Evolutionary conservation across 2,329 filamentous ascomycete genomes (phyloP).

Genomic region (Aspergillus sergii): DNA sequence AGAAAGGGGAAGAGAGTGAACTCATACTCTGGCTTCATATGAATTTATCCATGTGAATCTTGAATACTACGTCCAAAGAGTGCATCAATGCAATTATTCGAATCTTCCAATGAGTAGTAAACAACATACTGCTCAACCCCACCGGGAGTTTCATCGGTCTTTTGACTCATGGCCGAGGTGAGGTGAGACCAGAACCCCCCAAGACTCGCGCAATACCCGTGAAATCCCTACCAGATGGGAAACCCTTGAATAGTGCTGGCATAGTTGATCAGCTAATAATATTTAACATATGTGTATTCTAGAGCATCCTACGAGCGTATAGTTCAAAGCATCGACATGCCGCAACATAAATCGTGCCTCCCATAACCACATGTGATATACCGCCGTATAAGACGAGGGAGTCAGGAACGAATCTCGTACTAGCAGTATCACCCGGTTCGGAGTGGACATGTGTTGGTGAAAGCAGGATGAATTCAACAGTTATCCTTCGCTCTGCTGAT

Average conservation of each 20-base stretch:
- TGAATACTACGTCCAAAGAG: not conserved
- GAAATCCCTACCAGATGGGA: not conserved
- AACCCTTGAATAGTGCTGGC: not conserved
- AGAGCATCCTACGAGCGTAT: not conserved
- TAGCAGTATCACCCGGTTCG: not conserved
- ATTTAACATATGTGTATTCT: not conserved
- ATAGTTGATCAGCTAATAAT: not conserved
- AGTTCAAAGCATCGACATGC: not conserved
- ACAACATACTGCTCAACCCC: not conserved
- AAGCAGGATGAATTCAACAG: not conserved
- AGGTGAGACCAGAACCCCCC: conserved; percentile 1
- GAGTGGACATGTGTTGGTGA: not conserved
- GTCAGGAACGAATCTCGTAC: not conserved
- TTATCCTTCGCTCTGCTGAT: not conserved
- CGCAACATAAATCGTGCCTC: not conserved
- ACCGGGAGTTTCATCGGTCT: not conserved
- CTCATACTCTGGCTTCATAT: not conserved
- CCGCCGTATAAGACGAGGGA: not conserved
- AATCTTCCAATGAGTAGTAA: not conserved
- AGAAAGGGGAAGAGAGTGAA: not conserved
- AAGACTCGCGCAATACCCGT: not conserved
- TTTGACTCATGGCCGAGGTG: not conserved
- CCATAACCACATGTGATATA: not conserved
- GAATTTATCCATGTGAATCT: not conserved
- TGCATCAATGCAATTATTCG: not conserved